Base-by-base conservation (phyloP, 306 rosid species). In the Oxytropis ochrocephala region DNA sequence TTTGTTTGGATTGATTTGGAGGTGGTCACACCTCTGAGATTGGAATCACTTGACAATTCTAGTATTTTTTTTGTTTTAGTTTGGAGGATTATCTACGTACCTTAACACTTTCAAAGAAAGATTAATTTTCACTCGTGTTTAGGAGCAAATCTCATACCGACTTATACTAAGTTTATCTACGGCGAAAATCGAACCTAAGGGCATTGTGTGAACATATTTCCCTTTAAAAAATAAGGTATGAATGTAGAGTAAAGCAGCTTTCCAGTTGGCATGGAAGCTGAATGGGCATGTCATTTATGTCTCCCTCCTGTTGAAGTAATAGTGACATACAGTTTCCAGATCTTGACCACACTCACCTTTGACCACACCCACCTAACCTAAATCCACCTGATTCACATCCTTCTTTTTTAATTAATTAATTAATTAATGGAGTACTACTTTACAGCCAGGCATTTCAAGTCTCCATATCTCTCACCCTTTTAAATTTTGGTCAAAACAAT, bases 301-400 rank as follows among this genome's bases (percentile, higher is more conserved):
- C 41, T 38, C 8, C 50, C 9, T 6, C 7, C 65, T 14, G 1
- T 29, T 70, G 5, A 49, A 65, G 5, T 48, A 33, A 17, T 49
- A 49, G 60, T 9, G 51, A 54, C 30, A 43, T 24, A 54, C 33
- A 42, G 75, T 69, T 42, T 29, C 66, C 46, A 17, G 66, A 70
- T 70, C 66, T 70, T 70, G 75, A 70, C 75, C 67, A 70, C 38
- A 33, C 36, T 6, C 36, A 33, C 7, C 36, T 33, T 33, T 5
- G 7, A 6, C 38, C 17, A 70, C 62, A 33, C 38, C 38, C 17
- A 70, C 62, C 62, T 18, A 36, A 70, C 62, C 62, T 18, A 36
- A 32, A 36, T 12, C 24, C 30, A 48, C 39, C 51, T 21, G 24
- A 51, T 68, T 35, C 73, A 51, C 13, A 68, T 56, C 46, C 27